phyloP scores from a whole-genome alignment of 2,329 filamentous ascomycete genomes.

The Exutisphaerella laricina region DNA sequence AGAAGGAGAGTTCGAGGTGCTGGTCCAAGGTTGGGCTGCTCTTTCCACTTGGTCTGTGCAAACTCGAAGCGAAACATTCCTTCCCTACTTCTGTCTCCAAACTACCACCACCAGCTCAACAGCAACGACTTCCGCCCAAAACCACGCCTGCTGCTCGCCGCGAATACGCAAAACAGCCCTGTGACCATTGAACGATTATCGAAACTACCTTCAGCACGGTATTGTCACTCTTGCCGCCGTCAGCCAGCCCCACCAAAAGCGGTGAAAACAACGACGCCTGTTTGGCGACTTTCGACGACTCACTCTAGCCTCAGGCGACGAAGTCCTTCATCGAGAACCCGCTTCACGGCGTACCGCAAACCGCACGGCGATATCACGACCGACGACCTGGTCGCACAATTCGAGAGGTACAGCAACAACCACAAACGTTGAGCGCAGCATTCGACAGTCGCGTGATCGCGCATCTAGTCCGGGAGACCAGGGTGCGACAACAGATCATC shows the following conservation, averaged over 20 bases:
- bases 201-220: too few relatives aligned
- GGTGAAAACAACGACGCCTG: constrained; percentile 7
- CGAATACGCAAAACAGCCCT: too few relatives aligned
- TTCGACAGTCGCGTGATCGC: constrained; percentile 15
- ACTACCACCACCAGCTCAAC: constrained; percentile 2
- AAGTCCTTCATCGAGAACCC: too few relatives aligned
- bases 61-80: too few relatives aligned
- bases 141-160: constrained; percentile 2
- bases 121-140: background rate
- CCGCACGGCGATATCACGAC: background rate
- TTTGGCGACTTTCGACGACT: background rate
- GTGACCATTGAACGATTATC: too few relatives aligned
- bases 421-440: background rate
- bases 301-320: too few relatives aligned
- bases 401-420: constrained; percentile 3
- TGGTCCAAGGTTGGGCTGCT: too few relatives aligned
- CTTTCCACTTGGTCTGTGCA: too few relatives aligned
- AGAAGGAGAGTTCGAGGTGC: too few relatives aligned
- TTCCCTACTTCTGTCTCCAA: too few relatives aligned
- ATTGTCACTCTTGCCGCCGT: constrained; percentile 9
- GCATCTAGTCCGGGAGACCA: constrained; percentile 10
- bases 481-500: constrained; percentile 11
- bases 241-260: constrained; percentile 10
- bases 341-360: constrained; percentile 1
- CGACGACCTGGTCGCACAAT: background rate